phyloP scores from a whole-genome alignment of 768 basidiomycete genomes.

The Mycena chlorophos region DNA sequence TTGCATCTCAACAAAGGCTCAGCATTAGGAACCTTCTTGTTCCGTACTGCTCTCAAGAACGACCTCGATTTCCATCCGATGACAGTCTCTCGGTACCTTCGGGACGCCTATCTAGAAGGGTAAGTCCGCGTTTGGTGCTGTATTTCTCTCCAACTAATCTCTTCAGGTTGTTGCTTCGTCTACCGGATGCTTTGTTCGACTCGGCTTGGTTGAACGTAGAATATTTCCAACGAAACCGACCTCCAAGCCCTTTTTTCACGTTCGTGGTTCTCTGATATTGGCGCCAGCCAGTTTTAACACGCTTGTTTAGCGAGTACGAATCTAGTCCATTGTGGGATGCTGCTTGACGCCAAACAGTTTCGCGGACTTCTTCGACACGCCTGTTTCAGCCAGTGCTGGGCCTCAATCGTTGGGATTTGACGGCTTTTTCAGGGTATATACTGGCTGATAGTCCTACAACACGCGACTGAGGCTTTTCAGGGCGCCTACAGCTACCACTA shows the following conservation, averaged over 20 bases:
- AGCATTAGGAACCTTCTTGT: slow-evolving; percentile 89
- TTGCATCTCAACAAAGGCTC: slow-evolving; percentile 91
- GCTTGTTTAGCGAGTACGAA: too few relatives aligned
- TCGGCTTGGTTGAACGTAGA: slow-evolving; percentile 97
- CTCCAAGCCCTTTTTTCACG: slow-evolving; percentile 92
- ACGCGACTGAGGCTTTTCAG: not conserved
- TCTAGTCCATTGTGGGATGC: too few relatives aligned
- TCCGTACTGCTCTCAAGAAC: slow-evolving; percentile 93
- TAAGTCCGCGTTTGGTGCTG: not conserved
- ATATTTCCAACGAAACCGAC: slow-evolving; percentile 85
- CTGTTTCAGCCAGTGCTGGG: slow-evolving; percentile 67
- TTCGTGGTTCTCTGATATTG: not conserved
- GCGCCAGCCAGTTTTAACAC: slow-evolving; percentile 5
- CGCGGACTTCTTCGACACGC: slow-evolving; percentile 85
- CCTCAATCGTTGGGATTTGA: slow-evolving; percentile 89
- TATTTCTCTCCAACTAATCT: not conserved
- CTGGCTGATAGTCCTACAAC: not conserved
- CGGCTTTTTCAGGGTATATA: slow-evolving; percentile 84
- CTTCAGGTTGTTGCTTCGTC: slow-evolving; percentile 64
- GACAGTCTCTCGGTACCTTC: slow-evolving; percentile 87
- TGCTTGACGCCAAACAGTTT: slow-evolving; percentile 62
- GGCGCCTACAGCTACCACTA: slow-evolving; percentile 97
- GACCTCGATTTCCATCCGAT: slow-evolving; percentile 96
- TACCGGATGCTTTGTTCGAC: slow-evolving; percentile 96
- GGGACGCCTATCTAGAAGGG: slow-evolving; percentile 83